phyloP scores from a whole-genome alignment of 2,329 filamentous ascomycete genomes.

The Trichoderma hamatum region DNA sequence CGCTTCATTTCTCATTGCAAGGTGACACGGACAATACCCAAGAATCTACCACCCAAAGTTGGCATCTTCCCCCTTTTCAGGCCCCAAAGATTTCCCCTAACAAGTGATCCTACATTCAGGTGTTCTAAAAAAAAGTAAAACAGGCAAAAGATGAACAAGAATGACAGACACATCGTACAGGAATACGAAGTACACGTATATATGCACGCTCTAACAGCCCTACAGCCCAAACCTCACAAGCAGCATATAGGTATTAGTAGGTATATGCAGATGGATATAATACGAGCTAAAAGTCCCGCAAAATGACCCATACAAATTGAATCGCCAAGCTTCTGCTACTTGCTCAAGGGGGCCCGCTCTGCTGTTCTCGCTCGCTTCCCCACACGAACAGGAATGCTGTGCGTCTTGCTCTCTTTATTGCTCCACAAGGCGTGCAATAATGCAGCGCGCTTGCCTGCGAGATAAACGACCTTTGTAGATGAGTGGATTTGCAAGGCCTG shows the following conservation, averaged over 20 bases:
- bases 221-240: neutral
- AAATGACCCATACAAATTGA: neutral
- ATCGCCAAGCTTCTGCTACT: neutral
- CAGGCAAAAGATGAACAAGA: neutral
- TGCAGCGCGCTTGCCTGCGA: neutral
- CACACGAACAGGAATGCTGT: constrained; percentile 15
- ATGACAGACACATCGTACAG: neutral
- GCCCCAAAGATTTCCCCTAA: neutral
- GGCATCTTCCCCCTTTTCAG: neutral
- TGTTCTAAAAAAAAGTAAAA: neutral
- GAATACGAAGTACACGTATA: neutral
- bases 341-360: neutral
- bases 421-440: constrained; percentile 16
- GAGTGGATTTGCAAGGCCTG: neutral
- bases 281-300: neutral
- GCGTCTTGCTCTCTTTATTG: neutral
- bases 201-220: neutral
- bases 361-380: neutral
- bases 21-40: neutral
- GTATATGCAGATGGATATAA: neutral
- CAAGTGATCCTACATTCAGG: neutral
- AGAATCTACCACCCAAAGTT: neutral
- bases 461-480: neutral
- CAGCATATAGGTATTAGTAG: no score
- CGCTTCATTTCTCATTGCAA: neutral